These are phyloP conservation scores for Acanthochlamys bracteata DNA, from an alignment of 106 monocot genomes.

Conservation along the genomic window DNA sequence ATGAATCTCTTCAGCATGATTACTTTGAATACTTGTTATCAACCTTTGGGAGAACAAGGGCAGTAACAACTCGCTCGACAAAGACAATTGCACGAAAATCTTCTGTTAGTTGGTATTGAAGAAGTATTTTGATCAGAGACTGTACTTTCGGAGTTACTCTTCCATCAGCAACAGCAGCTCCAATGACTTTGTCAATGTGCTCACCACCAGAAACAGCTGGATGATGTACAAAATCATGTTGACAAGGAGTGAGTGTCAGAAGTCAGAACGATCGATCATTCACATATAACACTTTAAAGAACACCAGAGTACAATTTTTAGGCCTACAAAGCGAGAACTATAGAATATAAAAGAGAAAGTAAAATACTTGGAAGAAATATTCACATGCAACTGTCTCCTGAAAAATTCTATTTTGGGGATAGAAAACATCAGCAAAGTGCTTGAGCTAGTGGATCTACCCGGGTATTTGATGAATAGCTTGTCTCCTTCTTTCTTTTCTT, in stretches of 20 bases:
- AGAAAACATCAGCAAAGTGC: no score
- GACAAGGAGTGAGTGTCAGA: neutral
- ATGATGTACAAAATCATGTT: neutral
- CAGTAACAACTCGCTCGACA: conserved; percentile 95
- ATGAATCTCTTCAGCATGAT: neutral
- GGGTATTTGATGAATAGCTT: no score
- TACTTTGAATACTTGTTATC: neutral
- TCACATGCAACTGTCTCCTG: no score
- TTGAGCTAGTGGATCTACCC: no score
- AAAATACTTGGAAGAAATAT: no score
- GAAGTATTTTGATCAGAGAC: conserved; percentile 90
- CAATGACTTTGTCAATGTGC: conserved; percentile 87
- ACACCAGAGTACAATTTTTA: no score
- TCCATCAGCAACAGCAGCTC: conserved; percentile 98
- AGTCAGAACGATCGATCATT: no score
- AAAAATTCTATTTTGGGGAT: no score
- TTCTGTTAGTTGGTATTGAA: conserved; percentile 81
- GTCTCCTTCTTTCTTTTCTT: no score
- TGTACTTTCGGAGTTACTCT: conserved; percentile 99
- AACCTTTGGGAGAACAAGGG: conserved; percentile 98
- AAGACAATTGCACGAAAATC: conserved; percentile 98
- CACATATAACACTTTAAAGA: no score
- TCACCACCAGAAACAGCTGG: conserved; percentile 91
- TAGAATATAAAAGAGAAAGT: no score
- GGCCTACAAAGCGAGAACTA: no score